Percentiles rank a stretch among this genome's conserved stretches.
Conservation (phyloP, 805 yeast species). For the Candida sithepensis region DNA sequence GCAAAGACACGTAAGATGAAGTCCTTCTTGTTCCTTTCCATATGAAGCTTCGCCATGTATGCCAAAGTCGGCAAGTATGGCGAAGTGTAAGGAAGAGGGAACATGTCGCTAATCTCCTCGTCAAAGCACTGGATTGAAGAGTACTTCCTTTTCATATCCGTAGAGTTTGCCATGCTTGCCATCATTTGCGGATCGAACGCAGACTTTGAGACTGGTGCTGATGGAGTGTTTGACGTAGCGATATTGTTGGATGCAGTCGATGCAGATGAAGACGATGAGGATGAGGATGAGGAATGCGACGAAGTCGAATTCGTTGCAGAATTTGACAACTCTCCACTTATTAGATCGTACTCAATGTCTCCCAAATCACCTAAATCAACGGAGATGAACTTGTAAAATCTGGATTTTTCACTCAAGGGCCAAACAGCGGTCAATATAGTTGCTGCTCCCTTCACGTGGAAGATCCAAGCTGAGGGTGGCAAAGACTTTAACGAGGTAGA, state of each 20-base stretch:
- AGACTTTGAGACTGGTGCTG: background rate
- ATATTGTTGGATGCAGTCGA: slow-evolving; percentile 4
- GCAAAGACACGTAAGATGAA: slow-evolving; percentile 85
- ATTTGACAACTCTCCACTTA: slow-evolving; percentile 32
- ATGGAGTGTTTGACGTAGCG: background rate
- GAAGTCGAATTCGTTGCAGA: slow-evolving; percentile 20
- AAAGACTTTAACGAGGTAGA: slow-evolving; percentile 53
- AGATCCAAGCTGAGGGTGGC: slow-evolving; percentile 95
- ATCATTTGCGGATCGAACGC: slow-evolving; percentile 2
- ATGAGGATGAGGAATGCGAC: background rate
- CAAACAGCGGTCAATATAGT: slow-evolving; percentile 95
- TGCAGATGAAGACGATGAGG: slow-evolving; percentile 5
- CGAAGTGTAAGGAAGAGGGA: slow-evolving; percentile 78
- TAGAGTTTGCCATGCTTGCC: slow-evolving; percentile 13
- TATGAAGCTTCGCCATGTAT: slow-evolving; percentile 76
- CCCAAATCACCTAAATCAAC: slow-evolving; percentile 89
- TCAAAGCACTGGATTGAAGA: slow-evolving; percentile 80
- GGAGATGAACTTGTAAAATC: slow-evolving; percentile 69
- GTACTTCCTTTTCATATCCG: slow-evolving; percentile 24
- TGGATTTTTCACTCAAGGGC: slow-evolving; percentile 71
- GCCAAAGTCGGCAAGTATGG: slow-evolving; percentile 88
- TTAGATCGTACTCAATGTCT: slow-evolving; percentile 46
- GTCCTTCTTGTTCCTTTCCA: slow-evolving; percentile 79
- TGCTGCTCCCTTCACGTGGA: slow-evolving; percentile 96
- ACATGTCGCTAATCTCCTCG: slow-evolving; percentile 76